A percentile compares a stretch with the other conserved stretches of the same genome.
Conservation (phyloP, 2,329 filamentous ascomycete species). For the Rutstroemia sp. region DNA sequence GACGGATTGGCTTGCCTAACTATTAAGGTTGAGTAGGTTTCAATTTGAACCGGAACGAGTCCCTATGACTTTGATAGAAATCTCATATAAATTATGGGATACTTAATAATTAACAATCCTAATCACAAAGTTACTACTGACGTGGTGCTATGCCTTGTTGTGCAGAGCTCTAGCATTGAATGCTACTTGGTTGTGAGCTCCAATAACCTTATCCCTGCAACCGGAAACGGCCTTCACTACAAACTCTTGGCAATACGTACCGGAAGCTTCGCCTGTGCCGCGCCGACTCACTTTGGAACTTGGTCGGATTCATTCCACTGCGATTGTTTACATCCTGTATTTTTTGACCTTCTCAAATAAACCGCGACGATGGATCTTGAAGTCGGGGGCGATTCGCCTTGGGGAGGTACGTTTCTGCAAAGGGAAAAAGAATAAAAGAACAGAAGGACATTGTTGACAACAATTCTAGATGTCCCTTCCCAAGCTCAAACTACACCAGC, state of each 20-base stretch:
- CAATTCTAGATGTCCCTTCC: constrained; percentile 34
- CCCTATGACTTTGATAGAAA: too few relatives aligned
- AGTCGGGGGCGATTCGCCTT: constrained; percentile 38
- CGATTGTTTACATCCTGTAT: not conserved
- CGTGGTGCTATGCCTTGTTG: too few relatives aligned
- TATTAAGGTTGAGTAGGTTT: too few relatives aligned
- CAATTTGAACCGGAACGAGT: too few relatives aligned
- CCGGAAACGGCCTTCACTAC: not conserved
- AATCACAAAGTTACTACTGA: too few relatives aligned
- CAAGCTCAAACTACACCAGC: constrained; percentile 29
- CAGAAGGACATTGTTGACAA: constrained; percentile 12
- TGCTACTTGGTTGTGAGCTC: not conserved
- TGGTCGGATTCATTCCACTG: not conserved
- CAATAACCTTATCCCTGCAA: not conserved
- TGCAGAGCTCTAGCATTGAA: too few relatives aligned
- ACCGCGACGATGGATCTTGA: constrained; percentile 35
- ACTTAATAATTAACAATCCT: too few relatives aligned
- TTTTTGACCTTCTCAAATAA: not conserved
- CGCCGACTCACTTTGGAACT: not conserved
- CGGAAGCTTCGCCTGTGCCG: not conserved
- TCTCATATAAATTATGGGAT: too few relatives aligned
- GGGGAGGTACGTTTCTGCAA: constrained; percentile 34
- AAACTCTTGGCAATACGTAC: not conserved
- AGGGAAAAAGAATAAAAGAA: not conserved
- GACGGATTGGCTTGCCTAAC: too few relatives aligned